These are phyloP conservation scores for Globisporangium ultimum DNA, from an alignment of 352 stramenopile genomes.

Conservation along the genomic window DNA sequence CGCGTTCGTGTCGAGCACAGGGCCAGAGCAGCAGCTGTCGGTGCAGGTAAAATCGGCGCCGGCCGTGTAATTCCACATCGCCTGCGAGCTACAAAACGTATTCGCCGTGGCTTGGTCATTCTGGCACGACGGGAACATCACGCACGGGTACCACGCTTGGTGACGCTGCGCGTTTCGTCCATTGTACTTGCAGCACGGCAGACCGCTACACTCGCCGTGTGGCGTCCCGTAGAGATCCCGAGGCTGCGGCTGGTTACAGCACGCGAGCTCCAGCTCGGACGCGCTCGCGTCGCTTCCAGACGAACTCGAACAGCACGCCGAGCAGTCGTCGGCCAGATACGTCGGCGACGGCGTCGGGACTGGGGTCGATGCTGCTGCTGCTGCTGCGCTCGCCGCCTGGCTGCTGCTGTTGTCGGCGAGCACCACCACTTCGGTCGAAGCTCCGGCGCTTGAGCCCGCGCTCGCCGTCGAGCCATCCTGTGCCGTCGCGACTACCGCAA, in stretches of 20 bases:
- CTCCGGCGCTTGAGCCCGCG: neutral
- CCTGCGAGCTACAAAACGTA: slow-evolving; percentile 48
- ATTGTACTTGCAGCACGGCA: slow-evolving; percentile 75
- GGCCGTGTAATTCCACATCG: slow-evolving; percentile 49
- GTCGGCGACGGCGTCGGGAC: slow-evolving; percentile 9
- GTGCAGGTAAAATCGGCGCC: slow-evolving; percentile 62
- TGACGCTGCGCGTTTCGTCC: slow-evolving; percentile 62
- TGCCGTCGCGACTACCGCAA: neutral
- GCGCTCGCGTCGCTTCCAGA: slow-evolving; percentile 1
- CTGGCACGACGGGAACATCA: slow-evolving; percentile 74
- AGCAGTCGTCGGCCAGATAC: slow-evolving; percentile 51
- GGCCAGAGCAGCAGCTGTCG: slow-evolving; percentile 67
- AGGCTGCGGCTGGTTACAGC: slow-evolving; percentile 42
- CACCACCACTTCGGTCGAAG: neutral
- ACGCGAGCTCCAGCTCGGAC: slow-evolving; percentile 26
- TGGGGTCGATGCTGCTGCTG: neutral
- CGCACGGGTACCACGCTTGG: slow-evolving; percentile 78
- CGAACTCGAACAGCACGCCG: slow-evolving; percentile 43
- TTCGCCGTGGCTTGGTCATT: slow-evolving; percentile 57
- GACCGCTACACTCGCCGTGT: slow-evolving; percentile 66
- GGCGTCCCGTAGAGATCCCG: slow-evolving; percentile 54
- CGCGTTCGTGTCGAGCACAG: slow-evolving; percentile 68
- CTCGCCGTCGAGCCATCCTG: neutral
- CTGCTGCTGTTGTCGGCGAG: slow-evolving; percentile 1
- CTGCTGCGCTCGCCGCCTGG: slow-evolving; percentile 2